These are phyloP conservation scores for Scenedesmus sp. DNA, from an alignment of 163 green algal species.

Conservation along the genomic window DNA sequence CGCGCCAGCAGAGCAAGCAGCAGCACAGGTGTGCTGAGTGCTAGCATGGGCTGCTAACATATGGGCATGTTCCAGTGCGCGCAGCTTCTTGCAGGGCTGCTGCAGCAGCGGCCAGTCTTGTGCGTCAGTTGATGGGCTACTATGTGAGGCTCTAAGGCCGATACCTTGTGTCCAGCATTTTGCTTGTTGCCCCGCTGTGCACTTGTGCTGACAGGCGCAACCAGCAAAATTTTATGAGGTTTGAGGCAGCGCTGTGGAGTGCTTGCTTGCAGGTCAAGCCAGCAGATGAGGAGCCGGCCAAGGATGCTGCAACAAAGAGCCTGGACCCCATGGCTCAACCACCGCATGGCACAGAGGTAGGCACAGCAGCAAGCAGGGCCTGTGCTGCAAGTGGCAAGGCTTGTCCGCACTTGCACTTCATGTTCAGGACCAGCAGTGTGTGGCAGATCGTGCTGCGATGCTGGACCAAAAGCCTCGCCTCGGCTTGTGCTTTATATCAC, in stretches of 20 bases:
- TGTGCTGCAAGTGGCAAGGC: not conserved
- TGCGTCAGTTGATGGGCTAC: too few relatives aligned
- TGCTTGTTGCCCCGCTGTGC: not conserved
- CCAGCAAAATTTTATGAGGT: not conserved
- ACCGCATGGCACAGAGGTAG: conserved; percentile 77
- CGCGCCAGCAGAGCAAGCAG: not conserved
- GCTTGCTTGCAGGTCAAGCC: conserved; percentile 4
- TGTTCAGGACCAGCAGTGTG: not conserved
- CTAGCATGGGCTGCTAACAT: not conserved
- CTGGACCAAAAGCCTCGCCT: too few relatives aligned
- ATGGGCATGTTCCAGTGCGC: not conserved
- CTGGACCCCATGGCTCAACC: conserved; percentile 67
- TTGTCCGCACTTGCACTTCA: not conserved
- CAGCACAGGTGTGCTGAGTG: not conserved
- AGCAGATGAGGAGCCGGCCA: not conserved
- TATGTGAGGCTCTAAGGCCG: too few relatives aligned
- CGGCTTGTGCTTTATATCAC: not conserved
- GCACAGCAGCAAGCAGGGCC: not conserved
- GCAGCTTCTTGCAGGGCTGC: not conserved
- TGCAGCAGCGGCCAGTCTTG: not conserved
- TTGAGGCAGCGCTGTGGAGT: not conserved
- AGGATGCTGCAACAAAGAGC: not conserved
- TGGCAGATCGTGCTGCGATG: too few relatives aligned
- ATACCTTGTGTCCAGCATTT: not conserved
- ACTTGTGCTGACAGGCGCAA: not conserved